A percentile compares a stretch with the other conserved stretches of the same genome.
Evolutionary conservation across 306 rosid genomes (phyloP).

Genomic region (Cicer cuneatum): DNA sequence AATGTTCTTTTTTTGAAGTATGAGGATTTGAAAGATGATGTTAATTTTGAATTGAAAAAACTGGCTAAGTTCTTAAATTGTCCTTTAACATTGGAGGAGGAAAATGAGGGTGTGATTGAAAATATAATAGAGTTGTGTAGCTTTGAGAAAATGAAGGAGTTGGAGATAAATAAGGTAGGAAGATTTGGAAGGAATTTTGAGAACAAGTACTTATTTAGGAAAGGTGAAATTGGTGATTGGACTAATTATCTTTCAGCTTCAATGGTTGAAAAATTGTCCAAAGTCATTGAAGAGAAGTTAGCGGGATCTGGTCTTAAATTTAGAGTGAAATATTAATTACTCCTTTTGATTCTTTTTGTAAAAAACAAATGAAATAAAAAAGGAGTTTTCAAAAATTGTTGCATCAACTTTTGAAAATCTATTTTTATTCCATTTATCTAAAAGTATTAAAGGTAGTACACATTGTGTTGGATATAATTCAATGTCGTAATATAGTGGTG

Average conservation of each 20-base stretch:
- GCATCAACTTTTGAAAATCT: too few relatives aligned
- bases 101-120: slow-evolving; percentile 53
- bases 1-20: slow-evolving; percentile 63
- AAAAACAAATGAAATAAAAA: too few relatives aligned
- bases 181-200: slow-evolving; percentile 43
- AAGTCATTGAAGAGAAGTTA: slow-evolving; percentile 38
- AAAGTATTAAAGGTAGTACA: too few relatives aligned
- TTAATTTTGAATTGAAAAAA: slow-evolving; percentile 43
- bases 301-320: slow-evolving; percentile 33
- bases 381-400: too few relatives aligned
- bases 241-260: slow-evolving; percentile 51
- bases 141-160: slow-evolving; percentile 53
- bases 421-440: too few relatives aligned
- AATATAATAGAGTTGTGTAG: slow-evolving; percentile 49
- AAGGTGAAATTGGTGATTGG: slow-evolving; percentile 63
- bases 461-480: too few relatives aligned
- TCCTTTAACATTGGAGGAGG: slow-evolving; percentile 49
- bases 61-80: slow-evolving; percentile 53
- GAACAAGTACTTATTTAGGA: slow-evolving; percentile 54
- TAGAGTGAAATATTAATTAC: neutral
- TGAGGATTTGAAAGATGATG: slow-evolving; percentile 59
- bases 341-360: too few relatives aligned
- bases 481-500: too few relatives aligned
- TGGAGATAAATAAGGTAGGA: slow-evolving; percentile 60
- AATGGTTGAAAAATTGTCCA: slow-evolving; percentile 19